Percentiles rank a stretch among this genome's conserved stretches.
Evolutionary conservation across 768 basidiomycete species (phyloP).

Genomic region (Amanita muscaria): DNA sequence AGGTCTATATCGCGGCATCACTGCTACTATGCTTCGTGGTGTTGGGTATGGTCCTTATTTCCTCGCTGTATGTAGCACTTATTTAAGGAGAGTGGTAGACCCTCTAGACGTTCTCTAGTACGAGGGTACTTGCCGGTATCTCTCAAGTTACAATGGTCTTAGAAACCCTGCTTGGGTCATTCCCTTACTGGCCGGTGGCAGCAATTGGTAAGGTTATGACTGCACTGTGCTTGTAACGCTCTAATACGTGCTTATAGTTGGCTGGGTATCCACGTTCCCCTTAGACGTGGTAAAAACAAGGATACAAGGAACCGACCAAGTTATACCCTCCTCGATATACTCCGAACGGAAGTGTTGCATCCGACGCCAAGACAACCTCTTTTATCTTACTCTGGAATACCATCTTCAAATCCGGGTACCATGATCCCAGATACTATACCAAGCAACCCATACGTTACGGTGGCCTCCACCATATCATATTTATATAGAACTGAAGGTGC

Average conservation of each 20-base stretch:
- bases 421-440: too few relatives aligned
- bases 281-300: conserved; percentile 88
- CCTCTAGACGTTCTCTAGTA: too few relatives aligned
- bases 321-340: too few relatives aligned
- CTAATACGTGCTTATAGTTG: conserved; percentile 29
- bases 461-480: conserved; percentile 45
- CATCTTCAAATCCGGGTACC: too few relatives aligned
- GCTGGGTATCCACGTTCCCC: conserved; percentile 80
- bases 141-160: conserved; percentile 27
- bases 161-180: conserved; percentile 39
- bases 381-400: too few relatives aligned
- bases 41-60: conserved; percentile 85
- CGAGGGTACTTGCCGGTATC: conserved; percentile 52
- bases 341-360: too few relatives aligned
- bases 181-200: conserved; percentile 68
- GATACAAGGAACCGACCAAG: conserved; percentile 46
- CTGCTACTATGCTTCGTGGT: conserved; percentile 69
- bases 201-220: conserved; percentile 49
- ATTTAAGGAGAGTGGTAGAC: too few relatives aligned
- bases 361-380: too few relatives aligned
- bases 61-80: conserved; percentile 56
- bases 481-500: conserved; percentile 60
- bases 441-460: conserved; percentile 49
- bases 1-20: conserved; percentile 73
- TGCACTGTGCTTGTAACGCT: background rate